Base-by-base conservation (phyloP, 352 stramenopile genomes). In the Phytopythium boreale region DNA sequence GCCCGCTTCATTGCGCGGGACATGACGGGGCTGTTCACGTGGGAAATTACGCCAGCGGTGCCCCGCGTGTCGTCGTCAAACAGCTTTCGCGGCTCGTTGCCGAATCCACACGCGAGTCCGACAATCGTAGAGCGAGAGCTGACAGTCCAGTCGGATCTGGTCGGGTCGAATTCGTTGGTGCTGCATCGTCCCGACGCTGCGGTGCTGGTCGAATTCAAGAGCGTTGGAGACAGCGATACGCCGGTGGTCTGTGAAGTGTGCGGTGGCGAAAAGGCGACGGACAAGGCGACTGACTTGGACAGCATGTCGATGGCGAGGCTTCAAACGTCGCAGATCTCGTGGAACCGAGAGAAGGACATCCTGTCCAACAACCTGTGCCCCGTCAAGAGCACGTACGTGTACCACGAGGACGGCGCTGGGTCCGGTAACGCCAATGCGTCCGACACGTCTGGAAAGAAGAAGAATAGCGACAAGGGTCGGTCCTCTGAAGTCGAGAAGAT, bases 21-120 rank as follows among this genome's bases (percentile, higher is more conserved):
- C 58, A 94, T 96, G 85, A 94, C 87, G 14, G 87, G 87, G 0
- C 62, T 93, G 1, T 96, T 92, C 61, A 90, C 87, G 22, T 96
- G 87, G 87, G 87, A 94, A 51, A 90, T 93, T 31, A 79, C 81
- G 20, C 76, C 80, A 26, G 75, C 71, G 0, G 56, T 82, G 20
- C 60, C 59, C 6, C 56, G 56, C 7, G 41, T 53, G 37, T 41
- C 56, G 29, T n/a, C 50, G 1, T 51, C 60, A 1, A 57, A 31
- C 37, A 68, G 69, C 56, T 39, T 63, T 15, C 62, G 72, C 7
- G 60, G 60, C 26, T 72, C 59, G 10, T 41, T 75, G n/a, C 68
- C 65, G 20, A 72, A 53, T 39, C 37, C 31, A 26, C n/a, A 56
- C 46, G 39, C 44, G 64, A 59, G 22, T 24, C 49, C 14, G 9